Percentiles rank a stretch among this genome's conserved stretches.
Conservation (phyloP, 768 basidiomycete genomes). For the Lactarius sanguifluus region DNA sequence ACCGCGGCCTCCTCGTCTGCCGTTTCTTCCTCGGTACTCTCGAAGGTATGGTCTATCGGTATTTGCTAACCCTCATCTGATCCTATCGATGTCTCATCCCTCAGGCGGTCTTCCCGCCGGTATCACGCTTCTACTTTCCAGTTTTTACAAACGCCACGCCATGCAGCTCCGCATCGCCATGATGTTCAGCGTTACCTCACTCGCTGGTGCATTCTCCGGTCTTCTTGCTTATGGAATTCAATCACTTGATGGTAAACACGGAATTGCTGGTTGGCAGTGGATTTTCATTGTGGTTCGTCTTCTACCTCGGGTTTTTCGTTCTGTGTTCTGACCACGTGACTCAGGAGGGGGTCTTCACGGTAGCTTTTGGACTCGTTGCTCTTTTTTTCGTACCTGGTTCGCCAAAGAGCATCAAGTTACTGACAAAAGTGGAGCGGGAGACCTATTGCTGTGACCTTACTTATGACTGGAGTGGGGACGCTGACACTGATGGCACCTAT, state of each 20-base stretch:
- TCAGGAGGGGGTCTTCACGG: conserved; percentile 61
- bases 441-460: conserved; percentile 39
- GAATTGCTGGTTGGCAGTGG: conserved; percentile 63
- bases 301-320: background rate
- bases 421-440: conserved; percentile 49
- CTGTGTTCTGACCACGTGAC: background rate
- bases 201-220: conserved; percentile 62
- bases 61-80: background rate
- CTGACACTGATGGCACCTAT: conserved; percentile 41
- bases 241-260: conserved; percentile 53
- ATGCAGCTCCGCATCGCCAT: conserved; percentile 38
- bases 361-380: conserved; percentile 51
- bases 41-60: conserved; percentile 45
- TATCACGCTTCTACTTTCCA: conserved; percentile 32
- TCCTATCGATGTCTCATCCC: background rate
- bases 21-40: conserved; percentile 51
- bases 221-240: conserved; percentile 58
- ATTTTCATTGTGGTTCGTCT: conserved; percentile 54
- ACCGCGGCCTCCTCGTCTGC: conserved; percentile 52
- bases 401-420: conserved; percentile 48
- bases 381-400: conserved; percentile 51
- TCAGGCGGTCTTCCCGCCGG: conserved; percentile 46
- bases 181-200: conserved; percentile 45
- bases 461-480: conserved; percentile 33
- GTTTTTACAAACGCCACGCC: conserved; percentile 33